A percentile compares a stretch with the other conserved stretches of the same genome.
These are phyloP conservation scores for Alisma plantagoaquatica DNA, from an alignment of 106 monocot genomes.

Conservation along the genomic window DNA sequence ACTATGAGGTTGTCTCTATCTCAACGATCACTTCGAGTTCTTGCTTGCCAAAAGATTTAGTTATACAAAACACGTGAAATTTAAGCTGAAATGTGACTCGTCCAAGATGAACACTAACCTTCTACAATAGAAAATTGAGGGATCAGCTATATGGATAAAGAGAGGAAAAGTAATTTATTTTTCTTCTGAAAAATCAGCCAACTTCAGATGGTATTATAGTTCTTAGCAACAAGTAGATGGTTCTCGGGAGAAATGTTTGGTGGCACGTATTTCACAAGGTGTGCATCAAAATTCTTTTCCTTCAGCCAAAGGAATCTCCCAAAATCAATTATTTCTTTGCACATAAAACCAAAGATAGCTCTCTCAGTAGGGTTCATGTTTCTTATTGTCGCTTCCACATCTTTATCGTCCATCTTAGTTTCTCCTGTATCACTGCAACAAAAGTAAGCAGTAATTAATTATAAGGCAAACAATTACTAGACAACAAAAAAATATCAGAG, in stretches of 20 bases:
- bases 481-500: neutral
- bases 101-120: too few species aligned
- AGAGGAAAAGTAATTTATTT: too few species aligned
- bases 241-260: conserved; percentile 79
- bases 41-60: too few species aligned
- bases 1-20: too few species aligned
- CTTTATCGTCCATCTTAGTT: conserved; percentile 10
- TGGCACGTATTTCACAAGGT: conserved; percentile 68
- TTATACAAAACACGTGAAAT: too few species aligned
- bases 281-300: conserved; percentile 37
- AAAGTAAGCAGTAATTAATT: too few species aligned
- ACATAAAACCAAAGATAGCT: conserved; percentile 55
- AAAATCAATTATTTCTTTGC: conserved; percentile 88
- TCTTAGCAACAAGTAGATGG: conserved; percentile 63
- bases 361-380: conserved; percentile 46
- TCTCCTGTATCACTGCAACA: conserved; percentile 13
- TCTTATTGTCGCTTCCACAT: conserved; percentile 41
- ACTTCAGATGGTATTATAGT: neutral
- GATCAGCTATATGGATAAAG: too few species aligned
- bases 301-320: conserved; percentile 65
- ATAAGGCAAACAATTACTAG: neutral
- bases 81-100: too few species aligned
- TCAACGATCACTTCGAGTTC: too few species aligned
- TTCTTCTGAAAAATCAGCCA: too few species aligned
- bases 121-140: too few species aligned